Evolutionary conservation across 2,329 filamentous ascomycete genomes (phyloP), one percentile per base, ranked within the genome.

Genomic region (Exophiala sp.): DNA sequence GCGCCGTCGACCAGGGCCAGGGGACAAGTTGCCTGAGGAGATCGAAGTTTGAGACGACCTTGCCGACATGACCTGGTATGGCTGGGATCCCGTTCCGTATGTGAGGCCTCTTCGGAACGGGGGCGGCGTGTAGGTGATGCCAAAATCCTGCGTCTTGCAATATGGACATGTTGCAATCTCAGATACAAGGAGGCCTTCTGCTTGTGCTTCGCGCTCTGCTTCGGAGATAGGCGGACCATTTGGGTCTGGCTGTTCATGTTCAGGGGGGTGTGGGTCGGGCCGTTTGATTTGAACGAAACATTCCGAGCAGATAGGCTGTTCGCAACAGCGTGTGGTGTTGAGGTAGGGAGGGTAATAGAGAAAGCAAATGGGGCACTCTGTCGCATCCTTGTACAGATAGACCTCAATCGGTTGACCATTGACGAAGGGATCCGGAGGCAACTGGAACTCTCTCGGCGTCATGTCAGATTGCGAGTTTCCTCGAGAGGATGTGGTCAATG

Each of bases 201-300:
- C 66, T 47, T 72, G 69, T 21, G 69, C 64, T 47, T 69, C 57
- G 39, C 68, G 60, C 35, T 68, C 63, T 22, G 62, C 63, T 43
- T 68, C 65, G 34, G 64, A 61, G 2, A 60, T 48, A 45, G 50
- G 63, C 5, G 66, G 61, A 32, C 66, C 62, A 56, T 69, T 69
- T 7, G 70, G 64, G 49, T 76, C 71, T 38, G 65, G 56, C 42
- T 71, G 67, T 22, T 78, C 77, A 63, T 93, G 87, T 65, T 95
- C 88, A 1, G 88, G 88, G 32, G 89, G 81, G 66, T 96, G 88
- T 8, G 89, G 90, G 58, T 98, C 91, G 2, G 89, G 83, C 35
- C 93, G 81, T 67, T 96, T 97, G 66, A 98, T 98, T 67, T 98
- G 93, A 2, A 98, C 93, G 63, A 98, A 98, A 67, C 93, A 98